phyloP scores from a whole-genome alignment of 2,329 filamentous ascomycete species.

The Neofusicoccum sp. region DNA sequence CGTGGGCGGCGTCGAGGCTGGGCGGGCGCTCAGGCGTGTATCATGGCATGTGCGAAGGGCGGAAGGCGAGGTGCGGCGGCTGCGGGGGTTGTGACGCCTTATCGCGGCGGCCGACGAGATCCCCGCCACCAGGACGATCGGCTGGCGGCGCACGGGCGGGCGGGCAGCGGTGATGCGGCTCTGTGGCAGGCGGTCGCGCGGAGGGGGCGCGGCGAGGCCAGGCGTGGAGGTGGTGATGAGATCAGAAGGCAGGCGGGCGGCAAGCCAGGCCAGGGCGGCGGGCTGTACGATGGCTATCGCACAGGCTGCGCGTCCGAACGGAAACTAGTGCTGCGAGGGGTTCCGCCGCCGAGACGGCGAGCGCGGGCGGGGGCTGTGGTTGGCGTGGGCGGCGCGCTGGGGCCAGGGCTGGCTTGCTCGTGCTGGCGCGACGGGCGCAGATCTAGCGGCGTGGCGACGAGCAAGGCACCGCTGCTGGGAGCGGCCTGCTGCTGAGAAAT shows the following conservation, averaged over 20 bases:
- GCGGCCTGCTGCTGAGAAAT: constrained; percentile 9
- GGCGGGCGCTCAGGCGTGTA: constrained; percentile 13
- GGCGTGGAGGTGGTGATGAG: constrained; percentile 12
- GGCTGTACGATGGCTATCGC: constrained; percentile 4
- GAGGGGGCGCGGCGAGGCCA: not conserved
- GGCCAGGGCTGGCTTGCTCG: too few species aligned
- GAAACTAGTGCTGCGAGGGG: constrained; percentile 11
- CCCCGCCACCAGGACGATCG: constrained; percentile 15
- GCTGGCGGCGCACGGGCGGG: constrained; percentile 13
- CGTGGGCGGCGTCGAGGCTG: constrained; percentile 1
- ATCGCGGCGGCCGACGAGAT: constrained; percentile 12
- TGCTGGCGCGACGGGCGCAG: not conserved
- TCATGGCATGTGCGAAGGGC: constrained; percentile 18
- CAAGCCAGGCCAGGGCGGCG: constrained; percentile 16
- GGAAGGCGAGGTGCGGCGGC: not conserved
- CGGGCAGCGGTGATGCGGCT: constrained; percentile 4
- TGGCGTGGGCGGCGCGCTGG: too few species aligned
- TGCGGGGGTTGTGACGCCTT: constrained; percentile 15
- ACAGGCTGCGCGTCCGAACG: constrained; percentile 9
- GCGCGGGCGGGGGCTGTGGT: constrained; percentile 1
- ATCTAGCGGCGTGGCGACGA: constrained; percentile 3
- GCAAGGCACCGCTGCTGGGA: constrained; percentile 5
- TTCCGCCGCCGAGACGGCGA: constrained; percentile 6
- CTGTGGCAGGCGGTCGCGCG: not conserved
- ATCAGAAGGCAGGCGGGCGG: constrained; percentile 14